Evolutionary conservation across 345 rosid species (phyloP).

Genomic region (Bretschneidera sinensis): DNA sequence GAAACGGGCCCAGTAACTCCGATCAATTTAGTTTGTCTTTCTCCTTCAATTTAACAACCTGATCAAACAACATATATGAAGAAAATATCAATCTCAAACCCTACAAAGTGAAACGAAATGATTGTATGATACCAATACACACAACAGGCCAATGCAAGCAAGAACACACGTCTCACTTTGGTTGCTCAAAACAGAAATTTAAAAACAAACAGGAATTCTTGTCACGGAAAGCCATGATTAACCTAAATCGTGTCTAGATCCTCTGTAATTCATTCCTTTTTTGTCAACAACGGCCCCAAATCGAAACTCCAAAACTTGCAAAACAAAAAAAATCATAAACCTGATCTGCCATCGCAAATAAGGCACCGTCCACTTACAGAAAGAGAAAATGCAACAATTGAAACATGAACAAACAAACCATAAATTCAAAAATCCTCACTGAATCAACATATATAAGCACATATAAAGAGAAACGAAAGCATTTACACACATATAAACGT

Average conservation of each 20-base stretch:
- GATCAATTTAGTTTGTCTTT: no score
- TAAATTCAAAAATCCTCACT: no score
- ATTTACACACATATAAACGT: neutral
- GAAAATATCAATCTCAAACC: neutral
- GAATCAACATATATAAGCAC: neutral
- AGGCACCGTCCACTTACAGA: neutral
- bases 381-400: slow-evolving; percentile 16
- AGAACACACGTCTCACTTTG: neutral
- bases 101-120: neutral
- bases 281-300: neutral
- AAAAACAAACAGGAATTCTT: neutral
- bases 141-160: slow-evolving; percentile 6
- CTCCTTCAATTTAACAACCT: slow-evolving; percentile 16
- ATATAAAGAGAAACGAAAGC: slow-evolving; percentile 1
- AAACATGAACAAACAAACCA: neutral
- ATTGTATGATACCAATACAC: neutral
- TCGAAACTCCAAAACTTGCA: neutral
- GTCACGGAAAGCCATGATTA: no score
- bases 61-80: slow-evolving; percentile 6
- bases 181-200: neutral
- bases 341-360: neutral
- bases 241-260: no score
- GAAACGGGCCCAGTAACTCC: no score
- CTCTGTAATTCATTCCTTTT: neutral
- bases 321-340: neutral